Conservation (phyloP, 768 basidiomycete genomes). For the Leccinum ochraceum region DNA sequence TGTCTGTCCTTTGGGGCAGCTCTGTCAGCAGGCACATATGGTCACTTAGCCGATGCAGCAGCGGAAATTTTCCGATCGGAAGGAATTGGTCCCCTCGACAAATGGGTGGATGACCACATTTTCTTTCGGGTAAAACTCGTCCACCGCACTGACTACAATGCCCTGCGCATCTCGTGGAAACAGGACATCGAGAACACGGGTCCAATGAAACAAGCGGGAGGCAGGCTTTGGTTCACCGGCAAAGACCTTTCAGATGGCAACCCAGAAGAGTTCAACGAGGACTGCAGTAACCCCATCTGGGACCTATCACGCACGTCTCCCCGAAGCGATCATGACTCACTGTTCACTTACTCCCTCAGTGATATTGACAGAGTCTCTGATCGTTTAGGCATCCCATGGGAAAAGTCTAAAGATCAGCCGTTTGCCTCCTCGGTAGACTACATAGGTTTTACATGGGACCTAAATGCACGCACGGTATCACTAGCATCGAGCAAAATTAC, state of each 20-base stretch:
- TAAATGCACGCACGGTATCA: not conserved
- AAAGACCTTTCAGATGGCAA: not conserved
- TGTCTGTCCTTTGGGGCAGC: not conserved
- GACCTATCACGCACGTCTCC: not conserved
- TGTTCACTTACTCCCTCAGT: not conserved
- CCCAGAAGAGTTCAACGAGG: not conserved
- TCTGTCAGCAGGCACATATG: not conserved
- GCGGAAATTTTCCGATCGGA: not conserved
- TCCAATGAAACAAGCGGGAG: not conserved
- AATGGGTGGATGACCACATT: not conserved
- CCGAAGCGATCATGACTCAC: not conserved
- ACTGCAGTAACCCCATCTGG: not conserved
- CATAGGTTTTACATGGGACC: not conserved
- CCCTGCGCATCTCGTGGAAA: no score
- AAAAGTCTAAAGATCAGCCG: not conserved
- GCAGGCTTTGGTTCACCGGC: not conserved
- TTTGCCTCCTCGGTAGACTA: not conserved
- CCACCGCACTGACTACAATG: no score
- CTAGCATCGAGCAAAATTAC: not conserved
- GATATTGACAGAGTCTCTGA: not conserved
- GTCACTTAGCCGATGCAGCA: not conserved
- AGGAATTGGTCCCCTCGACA: not conserved
- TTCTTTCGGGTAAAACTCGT: not conserved
- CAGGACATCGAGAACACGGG: not conserved
- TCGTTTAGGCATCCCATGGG: not conserved